Percentiles rank a stretch among this genome's conserved stretches.
Evolutionary conservation across 2,329 filamentous ascomycete species (phyloP).

Genomic region (Lachnellula occidentalis): DNA sequence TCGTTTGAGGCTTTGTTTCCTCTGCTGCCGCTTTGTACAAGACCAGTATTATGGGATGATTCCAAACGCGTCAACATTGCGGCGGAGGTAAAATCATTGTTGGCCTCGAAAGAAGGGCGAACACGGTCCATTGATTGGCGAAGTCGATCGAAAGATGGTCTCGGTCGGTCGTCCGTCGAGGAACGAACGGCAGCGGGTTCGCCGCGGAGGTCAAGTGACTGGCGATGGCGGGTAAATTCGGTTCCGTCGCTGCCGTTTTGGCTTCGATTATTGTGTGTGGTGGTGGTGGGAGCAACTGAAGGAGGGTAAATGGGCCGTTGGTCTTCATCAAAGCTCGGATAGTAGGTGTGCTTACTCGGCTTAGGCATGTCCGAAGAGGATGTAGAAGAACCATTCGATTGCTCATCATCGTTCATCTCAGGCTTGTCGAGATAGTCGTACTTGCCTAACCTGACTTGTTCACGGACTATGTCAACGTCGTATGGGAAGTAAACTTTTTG

Average conservation of each 20-base stretch:
- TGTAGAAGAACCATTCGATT: constrained; percentile 44
- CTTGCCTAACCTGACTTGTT: constrained; percentile 78
- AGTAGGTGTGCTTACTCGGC: constrained; percentile 47
- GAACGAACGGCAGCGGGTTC: constrained; percentile 32
- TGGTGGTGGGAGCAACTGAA: constrained; percentile 71
- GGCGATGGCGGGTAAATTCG: constrained; percentile 69
- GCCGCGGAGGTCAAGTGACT: constrained; percentile 34
- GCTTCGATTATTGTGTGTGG: constrained; percentile 72
- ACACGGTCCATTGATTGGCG: constrained; percentile 82
- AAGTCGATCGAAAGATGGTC: constrained; percentile 84
- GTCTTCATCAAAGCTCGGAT: constrained; percentile 74
- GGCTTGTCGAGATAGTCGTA: constrained; percentile 62
- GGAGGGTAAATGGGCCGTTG: constrained; percentile 89
- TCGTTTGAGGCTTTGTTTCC: constrained; percentile 18
- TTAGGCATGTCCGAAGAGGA: constrained; percentile 53
- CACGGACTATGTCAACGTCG: constrained; percentile 92
- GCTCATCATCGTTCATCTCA: constrained; percentile 22
- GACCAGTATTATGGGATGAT: constrained; percentile 48
- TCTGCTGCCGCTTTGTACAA: constrained; percentile 17
- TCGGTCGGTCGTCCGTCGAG: constrained; percentile 49
- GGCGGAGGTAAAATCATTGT: constrained; percentile 86
- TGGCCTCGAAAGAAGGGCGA: constrained; percentile 78
- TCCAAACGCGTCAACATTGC: constrained; percentile 80
- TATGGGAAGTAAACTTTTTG: constrained; percentile 93
- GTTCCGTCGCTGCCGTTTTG: constrained; percentile 94